Percentiles rank a stretch among this genome's conserved stretches.
phyloP scores from a whole-genome alignment of 139 green algal genomes.

The Desmodesmus armatus region DNA sequence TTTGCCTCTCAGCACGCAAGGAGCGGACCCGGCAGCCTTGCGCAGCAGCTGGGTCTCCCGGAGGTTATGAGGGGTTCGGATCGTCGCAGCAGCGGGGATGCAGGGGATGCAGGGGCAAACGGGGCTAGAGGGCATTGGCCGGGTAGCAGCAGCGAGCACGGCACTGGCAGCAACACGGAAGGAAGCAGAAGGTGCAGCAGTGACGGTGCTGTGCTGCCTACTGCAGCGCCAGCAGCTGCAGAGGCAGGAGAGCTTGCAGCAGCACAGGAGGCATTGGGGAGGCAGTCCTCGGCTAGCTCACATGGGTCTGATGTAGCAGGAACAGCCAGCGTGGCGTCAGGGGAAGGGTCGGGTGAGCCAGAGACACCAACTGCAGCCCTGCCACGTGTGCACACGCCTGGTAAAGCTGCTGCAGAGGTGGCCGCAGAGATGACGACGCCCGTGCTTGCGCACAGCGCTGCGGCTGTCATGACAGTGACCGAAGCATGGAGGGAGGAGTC shows the following conservation, averaged over 20 bases:
- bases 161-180: too few relatives aligned
- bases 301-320: too few relatives aligned
- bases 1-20: too few relatives aligned
- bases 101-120: background rate
- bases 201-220: background rate
- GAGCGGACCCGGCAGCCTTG: too few relatives aligned
- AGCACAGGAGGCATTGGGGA: background rate
- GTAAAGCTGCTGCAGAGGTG: constrained; percentile 16
- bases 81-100: background rate
- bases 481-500: constrained; percentile 35
- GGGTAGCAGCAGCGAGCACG: too few relatives aligned
- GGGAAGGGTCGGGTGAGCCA: background rate
- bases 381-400: constrained; percentile 25
- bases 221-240: background rate
- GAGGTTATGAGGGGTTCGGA: too few relatives aligned
- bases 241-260: background rate
- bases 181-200: background rate
- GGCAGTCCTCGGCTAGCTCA: too few relatives aligned
- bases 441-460: constrained; percentile 27
- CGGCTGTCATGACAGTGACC: constrained; percentile 31
- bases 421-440: constrained; percentile 18
- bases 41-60: too few relatives aligned
- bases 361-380: background rate
- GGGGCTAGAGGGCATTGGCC: too few relatives aligned
- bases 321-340: too few relatives aligned